A percentile compares a stretch with the other conserved stretches of the same genome.
Evolutionary conservation across 805 yeast species (phyloP).

Genomic region (Kuraishia piskuri): DNA sequence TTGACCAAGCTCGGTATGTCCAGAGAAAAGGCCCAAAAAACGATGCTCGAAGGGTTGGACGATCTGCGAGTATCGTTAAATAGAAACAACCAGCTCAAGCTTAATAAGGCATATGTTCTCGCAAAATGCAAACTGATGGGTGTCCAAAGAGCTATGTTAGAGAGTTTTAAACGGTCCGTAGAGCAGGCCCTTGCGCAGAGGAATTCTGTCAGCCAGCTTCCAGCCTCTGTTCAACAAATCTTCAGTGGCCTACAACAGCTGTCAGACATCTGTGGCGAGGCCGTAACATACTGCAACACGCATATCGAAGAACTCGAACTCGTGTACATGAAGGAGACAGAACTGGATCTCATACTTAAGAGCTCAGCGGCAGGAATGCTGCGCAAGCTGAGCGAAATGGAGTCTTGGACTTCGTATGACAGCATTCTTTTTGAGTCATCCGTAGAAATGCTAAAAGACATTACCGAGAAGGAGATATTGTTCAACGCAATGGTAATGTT

Average conservation of each 20-base stretch:
- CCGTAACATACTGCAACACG: slow-evolving; percentile 12
- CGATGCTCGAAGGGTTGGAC: slow-evolving; percentile 20
- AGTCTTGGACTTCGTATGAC: slow-evolving; percentile 45
- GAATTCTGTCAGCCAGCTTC: no score
- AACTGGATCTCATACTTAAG: slow-evolving; percentile 41
- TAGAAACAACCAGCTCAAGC: not conserved
- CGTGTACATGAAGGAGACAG: slow-evolving; percentile 38
- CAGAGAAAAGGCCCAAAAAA: slow-evolving; percentile 26
- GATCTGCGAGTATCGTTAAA: slow-evolving; percentile 2
- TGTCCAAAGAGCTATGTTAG: slow-evolving; percentile 21
- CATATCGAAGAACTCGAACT: slow-evolving; percentile 47
- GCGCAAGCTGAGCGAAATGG: slow-evolving; percentile 40
- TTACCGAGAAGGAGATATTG: slow-evolving; percentile 44
- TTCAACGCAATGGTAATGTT: slow-evolving; percentile 46
- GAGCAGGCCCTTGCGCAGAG: not conserved
- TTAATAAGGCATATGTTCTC: slow-evolving; percentile 1
- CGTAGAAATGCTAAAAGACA: slow-evolving; percentile 33
- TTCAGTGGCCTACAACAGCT: slow-evolving; percentile 1
- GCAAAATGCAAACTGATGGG: slow-evolving; percentile 26
- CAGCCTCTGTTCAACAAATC: not conserved
- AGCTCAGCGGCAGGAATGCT: slow-evolving; percentile 37
- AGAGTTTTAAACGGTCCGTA: slow-evolving; percentile 1
- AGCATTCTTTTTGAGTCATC: slow-evolving; percentile 30
- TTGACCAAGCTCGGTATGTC: slow-evolving; percentile 24
- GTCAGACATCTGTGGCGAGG: slow-evolving; percentile 24